Conservation (phyloP, 106 monocot genomes). For the Acorus gramineus region DNA sequence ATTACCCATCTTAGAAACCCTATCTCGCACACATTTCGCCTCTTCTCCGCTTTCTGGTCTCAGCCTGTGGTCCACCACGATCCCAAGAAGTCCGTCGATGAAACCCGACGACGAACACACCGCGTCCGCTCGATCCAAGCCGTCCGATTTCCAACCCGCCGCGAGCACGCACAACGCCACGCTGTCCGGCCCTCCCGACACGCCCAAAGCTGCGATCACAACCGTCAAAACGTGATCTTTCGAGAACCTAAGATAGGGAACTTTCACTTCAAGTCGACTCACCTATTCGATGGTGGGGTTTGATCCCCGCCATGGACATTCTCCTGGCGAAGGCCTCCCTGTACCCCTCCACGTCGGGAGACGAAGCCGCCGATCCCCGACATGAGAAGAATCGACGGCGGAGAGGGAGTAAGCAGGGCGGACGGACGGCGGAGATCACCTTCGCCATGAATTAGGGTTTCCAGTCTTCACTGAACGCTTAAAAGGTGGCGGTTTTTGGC, state of each 20-base stretch:
- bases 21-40: constrained; percentile 49
- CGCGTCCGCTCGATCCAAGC: constrained; percentile 3
- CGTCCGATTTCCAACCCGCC: constrained; percentile 63
- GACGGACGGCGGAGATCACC: constrained; percentile 23
- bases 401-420: constrained; percentile 15
- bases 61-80: constrained; percentile 79
- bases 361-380: constrained; percentile 8
- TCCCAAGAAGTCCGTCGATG: constrained; percentile 76
- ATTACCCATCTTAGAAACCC: constrained; percentile 68
- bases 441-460: too few relatives aligned
- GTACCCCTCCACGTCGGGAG: constrained; percentile 33
- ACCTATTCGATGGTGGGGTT: constrained; percentile 87
- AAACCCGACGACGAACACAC: constrained; percentile 9
- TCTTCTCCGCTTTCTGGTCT: constrained; percentile 71
- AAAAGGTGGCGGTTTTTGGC: too few relatives aligned
- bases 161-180: constrained; percentile 82
- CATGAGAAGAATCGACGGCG: constrained; percentile 35
- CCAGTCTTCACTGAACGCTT: too few relatives aligned
- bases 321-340: constrained; percentile 52
- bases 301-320: constrained; percentile 87
- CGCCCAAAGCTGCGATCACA: constrained; percentile 58
- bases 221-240: too few relatives aligned
- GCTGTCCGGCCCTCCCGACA: constrained; percentile 95
- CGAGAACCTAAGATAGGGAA: too few relatives aligned
- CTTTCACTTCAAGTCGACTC: not conserved